Conservation (phyloP, 148 eudicot species). For the Amaranthus palmeri region DNA sequence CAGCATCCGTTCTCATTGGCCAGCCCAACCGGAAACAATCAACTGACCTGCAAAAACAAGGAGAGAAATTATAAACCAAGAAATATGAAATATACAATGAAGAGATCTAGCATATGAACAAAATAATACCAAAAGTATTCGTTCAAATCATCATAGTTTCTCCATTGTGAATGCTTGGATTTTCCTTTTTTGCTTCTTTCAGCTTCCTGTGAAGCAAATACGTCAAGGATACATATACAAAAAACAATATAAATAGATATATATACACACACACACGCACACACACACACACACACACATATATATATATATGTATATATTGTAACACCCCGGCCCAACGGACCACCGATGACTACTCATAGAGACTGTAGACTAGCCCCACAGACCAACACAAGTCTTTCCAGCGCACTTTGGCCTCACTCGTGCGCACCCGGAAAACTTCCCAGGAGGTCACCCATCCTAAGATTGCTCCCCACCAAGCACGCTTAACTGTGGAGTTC, state of each 20-base stretch:
- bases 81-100: constrained; percentile 2
- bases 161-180: constrained; percentile 97
- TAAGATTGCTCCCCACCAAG: no score
- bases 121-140: constrained; percentile 88
- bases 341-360: no score
- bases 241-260: neutral
- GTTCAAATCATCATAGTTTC: constrained; percentile 96
- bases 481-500: no score
- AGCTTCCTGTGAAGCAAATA: constrained; percentile 56
- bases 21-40: constrained; percentile 95
- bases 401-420: no score
- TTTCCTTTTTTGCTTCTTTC: constrained; percentile 71
- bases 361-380: no score
- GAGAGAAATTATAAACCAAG: neutral
- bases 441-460: no score
- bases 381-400: no score
- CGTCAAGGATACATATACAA: neutral
- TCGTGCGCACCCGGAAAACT: no score
- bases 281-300: no score
- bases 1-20: constrained; percentile 98
- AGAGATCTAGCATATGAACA: neutral
- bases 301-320: no score
- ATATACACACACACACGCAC: neutral
- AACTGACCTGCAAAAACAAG: constrained; percentile 57
- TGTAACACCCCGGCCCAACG: no score